These are phyloP conservation scores for Globisporangium rhizosaccharum DNA, from an alignment of 352 stramenopile genomes.

Conservation along the genomic window DNA sequence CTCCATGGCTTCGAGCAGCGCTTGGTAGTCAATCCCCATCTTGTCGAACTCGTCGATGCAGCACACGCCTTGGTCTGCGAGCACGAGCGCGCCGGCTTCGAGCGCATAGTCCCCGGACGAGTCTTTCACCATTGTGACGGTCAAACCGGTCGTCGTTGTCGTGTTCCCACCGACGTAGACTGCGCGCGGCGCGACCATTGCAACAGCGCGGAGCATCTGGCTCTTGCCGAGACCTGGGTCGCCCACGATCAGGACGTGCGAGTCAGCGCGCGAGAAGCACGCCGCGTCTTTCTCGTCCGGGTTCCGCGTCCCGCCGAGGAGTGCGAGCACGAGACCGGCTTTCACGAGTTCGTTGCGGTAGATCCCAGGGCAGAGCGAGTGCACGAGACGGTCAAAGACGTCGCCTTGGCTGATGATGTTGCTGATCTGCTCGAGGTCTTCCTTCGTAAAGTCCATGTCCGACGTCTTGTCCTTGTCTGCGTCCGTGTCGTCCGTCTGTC, in stretches of 20 bases:
- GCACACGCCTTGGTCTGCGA: slow-evolving; percentile 95
- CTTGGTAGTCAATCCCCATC: slow-evolving; percentile 89
- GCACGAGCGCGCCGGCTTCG: slow-evolving; percentile 89
- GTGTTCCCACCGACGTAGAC: slow-evolving; percentile 98
- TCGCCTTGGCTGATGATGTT: slow-evolving; percentile 85
- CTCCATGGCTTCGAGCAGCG: slow-evolving; percentile 98
- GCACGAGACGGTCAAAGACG: slow-evolving; percentile 93
- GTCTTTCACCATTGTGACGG: slow-evolving; percentile 95
- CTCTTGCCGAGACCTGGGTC: slow-evolving; percentile 96
- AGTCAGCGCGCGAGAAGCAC: slow-evolving; percentile 87
- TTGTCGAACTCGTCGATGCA: slow-evolving; percentile 99
- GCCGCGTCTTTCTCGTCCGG: slow-evolving; percentile 48
- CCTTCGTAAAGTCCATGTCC: slow-evolving; percentile 78
- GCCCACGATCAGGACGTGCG: slow-evolving; percentile 95
- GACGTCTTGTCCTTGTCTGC: slow-evolving; percentile 50
- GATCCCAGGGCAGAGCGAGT: slow-evolving; percentile 94
- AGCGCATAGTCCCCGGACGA: slow-evolving; percentile 88
- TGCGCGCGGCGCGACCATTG: slow-evolving; percentile 87
- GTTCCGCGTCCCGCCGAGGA: slow-evolving; percentile 91
- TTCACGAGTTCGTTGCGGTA: slow-evolving; percentile 99
- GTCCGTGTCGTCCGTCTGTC: slow-evolving; percentile 22
- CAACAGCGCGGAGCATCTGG: slow-evolving; percentile 91
- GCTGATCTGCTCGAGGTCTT: slow-evolving; percentile 90
- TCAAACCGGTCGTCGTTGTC: slow-evolving; percentile 93
- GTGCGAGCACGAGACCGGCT: slow-evolving; percentile 91